phyloP scores from a whole-genome alignment of 116 monocot genomes.

The Zostera marina region DNA sequence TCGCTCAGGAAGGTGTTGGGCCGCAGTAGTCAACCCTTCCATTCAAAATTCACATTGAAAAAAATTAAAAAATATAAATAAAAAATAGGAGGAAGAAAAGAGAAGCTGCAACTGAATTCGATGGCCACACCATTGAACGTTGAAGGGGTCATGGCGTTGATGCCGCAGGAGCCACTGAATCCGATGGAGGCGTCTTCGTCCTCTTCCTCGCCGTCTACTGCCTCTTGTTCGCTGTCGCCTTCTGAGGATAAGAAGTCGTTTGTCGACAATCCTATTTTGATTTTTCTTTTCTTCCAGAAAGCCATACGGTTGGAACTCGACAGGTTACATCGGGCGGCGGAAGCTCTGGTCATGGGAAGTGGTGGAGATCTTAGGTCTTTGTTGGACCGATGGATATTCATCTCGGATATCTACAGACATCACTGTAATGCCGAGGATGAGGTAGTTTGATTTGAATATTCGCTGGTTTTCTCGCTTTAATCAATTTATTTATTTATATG shows the following conservation, averaged over 20 bases:
- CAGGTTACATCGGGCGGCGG: slow-evolving; percentile 55
- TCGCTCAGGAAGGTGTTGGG: too few relatives aligned
- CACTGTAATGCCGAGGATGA: slow-evolving; percentile 98
- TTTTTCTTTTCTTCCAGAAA: slow-evolving; percentile 86
- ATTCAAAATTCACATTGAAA: too few relatives aligned
- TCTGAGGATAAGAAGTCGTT: slow-evolving; percentile 6
- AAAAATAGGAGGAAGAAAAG: too few relatives aligned
- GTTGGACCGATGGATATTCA: slow-evolving; percentile 50
- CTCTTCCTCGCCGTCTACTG: background rate
- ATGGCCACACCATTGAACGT: slow-evolving; percentile 74
- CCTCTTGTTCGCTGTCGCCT: slow-evolving; percentile 3
- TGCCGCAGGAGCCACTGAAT: slow-evolving; percentile 28
- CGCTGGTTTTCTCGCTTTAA: too few relatives aligned
- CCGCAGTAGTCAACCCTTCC: too few relatives aligned
- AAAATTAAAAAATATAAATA: too few relatives aligned
- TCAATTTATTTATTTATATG: too few relatives aligned
- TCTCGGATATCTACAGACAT: slow-evolving; percentile 77
- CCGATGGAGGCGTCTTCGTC: slow-evolving; percentile 10
- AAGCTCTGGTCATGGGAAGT: slow-evolving; percentile 53
- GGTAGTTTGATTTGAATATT: slow-evolving; percentile 20
- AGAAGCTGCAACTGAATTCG: too few relatives aligned
- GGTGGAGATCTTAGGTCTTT: slow-evolving; percentile 46
- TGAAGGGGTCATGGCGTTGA: slow-evolving; percentile 50
- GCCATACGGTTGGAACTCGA: slow-evolving; percentile 83
- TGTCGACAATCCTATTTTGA: slow-evolving; percentile 55